A percentile compares a stretch with the other conserved stretches of the same genome.
These are phyloP conservation scores for Helicocarpus griseus DNA, from an alignment of 2,329 filamentous ascomycete genomes.

Conservation along the genomic window DNA sequence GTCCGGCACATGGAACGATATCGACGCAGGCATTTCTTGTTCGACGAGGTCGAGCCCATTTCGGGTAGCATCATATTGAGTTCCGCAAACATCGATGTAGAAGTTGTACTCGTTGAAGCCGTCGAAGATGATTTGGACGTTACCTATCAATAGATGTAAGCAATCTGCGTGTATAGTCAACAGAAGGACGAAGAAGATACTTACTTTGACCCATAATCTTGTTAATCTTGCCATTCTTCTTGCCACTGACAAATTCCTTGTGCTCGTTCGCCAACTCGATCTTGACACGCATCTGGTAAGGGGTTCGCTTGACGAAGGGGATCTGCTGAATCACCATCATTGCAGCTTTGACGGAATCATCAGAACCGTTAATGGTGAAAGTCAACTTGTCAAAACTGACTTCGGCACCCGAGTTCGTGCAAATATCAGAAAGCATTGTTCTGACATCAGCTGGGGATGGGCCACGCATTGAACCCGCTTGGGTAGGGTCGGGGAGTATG, in stretches of 20 bases:
- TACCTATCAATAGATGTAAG: constrained; percentile 44
- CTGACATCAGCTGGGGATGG: constrained; percentile 62
- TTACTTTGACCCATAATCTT: constrained; percentile 98
- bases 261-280: constrained; percentile 98
- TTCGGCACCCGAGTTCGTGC: constrained; percentile 90
- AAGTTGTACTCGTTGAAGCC: constrained; percentile 99
- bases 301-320: constrained; percentile 74
- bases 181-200: constrained; percentile 16
- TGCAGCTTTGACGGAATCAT: constrained; percentile 93
- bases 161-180: not conserved
- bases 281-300: constrained; percentile 92
- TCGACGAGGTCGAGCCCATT: constrained; percentile 87
- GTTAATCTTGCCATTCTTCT: constrained; percentile 99
- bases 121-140: constrained; percentile 97
- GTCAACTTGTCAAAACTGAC: constrained; percentile 89
- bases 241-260: constrained; percentile 98
- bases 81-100: constrained; percentile 94
- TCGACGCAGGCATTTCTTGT: constrained; percentile 97
- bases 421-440: constrained; percentile 90
- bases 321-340: constrained; percentile 88
- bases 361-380: constrained; percentile 89
- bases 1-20: constrained; percentile 97
- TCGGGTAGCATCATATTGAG: constrained; percentile 88
- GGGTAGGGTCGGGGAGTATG: constrained; percentile 60
- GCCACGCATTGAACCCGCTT: constrained; percentile 46